Percentiles rank a stretch among this genome's conserved stretches.
phyloP scores from a whole-genome alignment of 106 monocot species.

The Vanilla planifolia region DNA sequence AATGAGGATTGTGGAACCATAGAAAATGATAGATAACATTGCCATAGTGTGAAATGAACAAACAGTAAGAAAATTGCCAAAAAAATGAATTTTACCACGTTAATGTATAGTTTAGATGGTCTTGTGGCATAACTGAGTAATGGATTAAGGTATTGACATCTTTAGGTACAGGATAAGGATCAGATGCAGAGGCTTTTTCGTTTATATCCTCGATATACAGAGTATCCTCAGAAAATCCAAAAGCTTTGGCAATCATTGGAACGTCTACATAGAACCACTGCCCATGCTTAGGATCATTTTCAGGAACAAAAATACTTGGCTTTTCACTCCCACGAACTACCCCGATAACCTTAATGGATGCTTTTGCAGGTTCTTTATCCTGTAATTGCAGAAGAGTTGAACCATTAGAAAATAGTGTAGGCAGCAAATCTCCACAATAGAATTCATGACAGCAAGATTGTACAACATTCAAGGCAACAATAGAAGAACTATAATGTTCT shows the following conservation, averaged over 20 bases:
- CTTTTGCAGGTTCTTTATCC: conserved; percentile 20
- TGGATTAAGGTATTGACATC: conserved; percentile 70
- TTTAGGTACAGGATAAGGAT: conserved; percentile 95
- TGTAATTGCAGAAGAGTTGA: conserved; percentile 11
- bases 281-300: conserved; percentile 57
- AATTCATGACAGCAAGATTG: background rate
- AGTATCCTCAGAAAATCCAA: conserved; percentile 59
- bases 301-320: conserved; percentile 88
- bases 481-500: background rate
- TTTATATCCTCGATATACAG: conserved; percentile 87
- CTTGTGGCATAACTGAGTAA: conserved; percentile 87
- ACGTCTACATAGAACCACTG: conserved; percentile 97
- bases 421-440: background rate
- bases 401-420: background rate
- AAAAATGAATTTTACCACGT: conserved; percentile 50
- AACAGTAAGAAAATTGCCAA: too few species aligned
- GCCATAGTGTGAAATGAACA: too few species aligned
- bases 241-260: conserved; percentile 60
- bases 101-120: conserved; percentile 80
- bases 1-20: too few species aligned
- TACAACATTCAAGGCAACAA: background rate
- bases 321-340: conserved; percentile 89
- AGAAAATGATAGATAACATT: too few species aligned
- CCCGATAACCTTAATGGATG: conserved; percentile 53
- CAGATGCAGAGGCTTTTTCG: conserved; percentile 50